Base-by-base conservation (phyloP, 371 early-diverging fungal species). In the Zychaea mexicana region DNA sequence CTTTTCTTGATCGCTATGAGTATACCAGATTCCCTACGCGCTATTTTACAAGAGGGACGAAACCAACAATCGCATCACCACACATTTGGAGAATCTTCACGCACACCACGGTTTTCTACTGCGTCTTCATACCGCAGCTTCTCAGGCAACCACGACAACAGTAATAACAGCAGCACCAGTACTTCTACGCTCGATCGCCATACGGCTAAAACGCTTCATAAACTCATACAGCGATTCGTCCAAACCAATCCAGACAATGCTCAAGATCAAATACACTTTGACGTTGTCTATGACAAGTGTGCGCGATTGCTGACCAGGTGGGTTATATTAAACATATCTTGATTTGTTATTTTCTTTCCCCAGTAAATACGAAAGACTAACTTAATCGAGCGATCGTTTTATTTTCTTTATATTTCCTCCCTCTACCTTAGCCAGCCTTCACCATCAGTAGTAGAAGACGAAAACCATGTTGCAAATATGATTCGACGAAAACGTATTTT, bases 401-500 rank as follows among this genome's bases (percentile, higher is more conserved):
- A n/a, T 13, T 19, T 28, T 19, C 15, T 49, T 36, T 36, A 28
- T n/a, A 49, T 19, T 13, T 15, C 21, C 21, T 49, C 22, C 38
- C 33, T 1, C 15, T 52, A 9, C 12, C 17, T 19, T 68, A 90
- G 92, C 77, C 86, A 83, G 31, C 64, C 89, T 15, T 71, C 82
- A 15, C 85, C 92, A 1, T 72, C 92, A 0, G 75, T 84, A 21
- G 68, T 79, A 0, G 74, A 82, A 31, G 89, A 91, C 66, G 92
- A 91, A 61, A 65, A 77, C 15, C 72, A 82, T 38, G 66, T 92
- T 13, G 84, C 85, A 10, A 88, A 86, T 60, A 70, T 76, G 22
- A 86, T 93, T 70, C 89, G 90, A 53, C 86, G 89, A 68, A 85
- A 87, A 65, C 70, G 90, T 88, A 72, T 73, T 75, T 45, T 30